Base-by-base conservation (phyloP, 208 protist genomes). In the Blechomonas ayalai region DNA sequence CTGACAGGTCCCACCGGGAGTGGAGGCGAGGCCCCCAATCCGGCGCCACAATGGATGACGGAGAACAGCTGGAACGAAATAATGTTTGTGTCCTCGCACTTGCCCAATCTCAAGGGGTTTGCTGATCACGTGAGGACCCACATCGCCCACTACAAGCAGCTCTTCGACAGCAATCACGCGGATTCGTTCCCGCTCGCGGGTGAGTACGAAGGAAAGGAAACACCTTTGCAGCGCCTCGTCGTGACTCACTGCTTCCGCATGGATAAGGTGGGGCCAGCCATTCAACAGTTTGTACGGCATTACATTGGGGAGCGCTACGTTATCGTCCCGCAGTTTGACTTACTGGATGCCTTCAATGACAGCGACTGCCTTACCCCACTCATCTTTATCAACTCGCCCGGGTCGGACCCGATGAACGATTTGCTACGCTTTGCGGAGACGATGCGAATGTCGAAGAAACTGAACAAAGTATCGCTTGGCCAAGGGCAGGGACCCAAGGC, bases 381-480 rank as follows among this genome's bases (percentile, higher is more conserved):
- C 35, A 97, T 99, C 52, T 99, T 99, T 65, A 92, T 98, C 52
- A 92, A 98, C 59, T 97, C 92, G 24, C 62, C 89, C 16, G 97
- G 97, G 27, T 96, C 96, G 0, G 96, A 99, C 67, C 96, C 97
- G 33, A 92, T 94, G 63, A 91, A 83, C 44, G 80, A 96, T 57
- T 60, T 99, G 20, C 64, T 95, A n/a, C 83, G 94, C 23, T 97
- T 98, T 56, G 93, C 96, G 3, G 84, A 95, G 45, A 79, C 93
- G 41, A 95, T 96, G 85, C 80, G 82, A 32, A 97, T 97, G 75
- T 44, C 59, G 6, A 91, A 96, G 62, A 96, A 97, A 48, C 53
- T 98, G 16, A 67, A 87, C 48, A 94, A 95, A 52, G 90, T 98
- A 12, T 97, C 96, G 32, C 84, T 99, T 19, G 97, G 97, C 6